Percentiles rank a stretch among this genome's conserved stretches.
Conservation (phyloP, 805 yeast species). For the Cyberlindnera xylosilytica region DNA sequence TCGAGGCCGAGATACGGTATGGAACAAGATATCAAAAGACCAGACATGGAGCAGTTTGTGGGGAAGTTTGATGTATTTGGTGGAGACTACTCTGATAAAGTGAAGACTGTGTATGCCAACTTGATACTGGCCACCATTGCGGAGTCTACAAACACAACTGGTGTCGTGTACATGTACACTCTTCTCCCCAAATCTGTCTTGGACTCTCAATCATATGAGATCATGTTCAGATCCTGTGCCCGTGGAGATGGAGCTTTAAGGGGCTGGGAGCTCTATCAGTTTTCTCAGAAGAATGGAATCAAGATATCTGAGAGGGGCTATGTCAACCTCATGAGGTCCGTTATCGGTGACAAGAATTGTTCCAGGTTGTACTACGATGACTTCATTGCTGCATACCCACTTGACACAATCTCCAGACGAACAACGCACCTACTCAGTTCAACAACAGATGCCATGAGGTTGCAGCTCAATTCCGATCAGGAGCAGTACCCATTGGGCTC, state of each 20-base stretch:
- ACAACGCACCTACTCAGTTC: too few species aligned
- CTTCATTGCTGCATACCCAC: too few species aligned
- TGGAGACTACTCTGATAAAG: neutral
- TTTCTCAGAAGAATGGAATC: constrained; percentile 1
- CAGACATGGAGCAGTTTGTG: constrained; percentile 14
- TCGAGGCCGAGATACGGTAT: constrained; percentile 1
- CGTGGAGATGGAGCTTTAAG: constrained; percentile 15
- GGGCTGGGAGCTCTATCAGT: constrained; percentile 13
- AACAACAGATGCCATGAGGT: too few species aligned
- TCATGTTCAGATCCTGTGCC: constrained; percentile 17
- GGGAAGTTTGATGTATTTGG: neutral
- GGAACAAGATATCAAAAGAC: constrained; percentile 16
- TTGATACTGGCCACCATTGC: constrained; percentile 13
- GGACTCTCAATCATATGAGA: constrained; percentile 8
- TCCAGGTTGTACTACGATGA: too few species aligned
- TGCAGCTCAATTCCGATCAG: too few species aligned
- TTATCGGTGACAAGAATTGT: too few species aligned
- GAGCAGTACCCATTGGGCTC: too few species aligned
- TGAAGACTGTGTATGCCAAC: constrained; percentile 13
- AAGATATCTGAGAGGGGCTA: neutral
- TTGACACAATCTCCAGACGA: too few species aligned
- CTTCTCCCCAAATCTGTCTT: constrained; percentile 4
- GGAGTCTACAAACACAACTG: constrained; percentile 16
- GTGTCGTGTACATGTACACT: constrained; percentile 18
- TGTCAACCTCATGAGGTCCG: neutral